Percentiles rank a stretch among this genome's conserved stretches.
Conservation (phyloP, 164 flowering plant species). For the Sextonia rubra region DNA sequence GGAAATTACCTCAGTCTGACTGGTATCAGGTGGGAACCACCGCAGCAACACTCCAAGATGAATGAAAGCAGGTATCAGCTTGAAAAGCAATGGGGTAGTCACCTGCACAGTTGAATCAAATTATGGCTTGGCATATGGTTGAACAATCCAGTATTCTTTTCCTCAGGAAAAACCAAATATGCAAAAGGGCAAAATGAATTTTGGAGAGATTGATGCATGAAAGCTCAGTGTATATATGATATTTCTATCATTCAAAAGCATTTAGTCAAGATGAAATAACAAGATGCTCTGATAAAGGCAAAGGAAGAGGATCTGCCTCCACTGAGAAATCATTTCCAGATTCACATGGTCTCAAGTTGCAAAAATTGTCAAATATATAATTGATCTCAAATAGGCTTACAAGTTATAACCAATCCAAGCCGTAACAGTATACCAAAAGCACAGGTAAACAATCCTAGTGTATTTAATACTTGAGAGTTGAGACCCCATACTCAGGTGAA, state of each 20-base stretch:
- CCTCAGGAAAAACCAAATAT: background rate
- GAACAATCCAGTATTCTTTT: background rate
- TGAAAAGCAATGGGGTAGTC: conserved; percentile 91
- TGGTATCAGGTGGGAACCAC: conserved; percentile 73
- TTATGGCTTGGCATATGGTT: too few species aligned
- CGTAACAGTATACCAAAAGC: too few species aligned
- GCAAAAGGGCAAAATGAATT: background rate
- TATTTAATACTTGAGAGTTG: too few species aligned
- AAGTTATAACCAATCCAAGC: too few species aligned
- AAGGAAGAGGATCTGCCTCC: background rate
- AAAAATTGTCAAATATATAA: too few species aligned
- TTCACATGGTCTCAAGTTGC: background rate
- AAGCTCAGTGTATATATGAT: background rate
- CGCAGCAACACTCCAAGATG: conserved; percentile 81
- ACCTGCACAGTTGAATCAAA: conserved; percentile 41
- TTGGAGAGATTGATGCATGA: background rate
- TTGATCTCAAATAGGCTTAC: too few species aligned
- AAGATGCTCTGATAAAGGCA: too few species aligned
- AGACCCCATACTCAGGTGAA: too few species aligned
- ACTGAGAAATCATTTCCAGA: background rate
- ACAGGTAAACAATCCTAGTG: too few species aligned
- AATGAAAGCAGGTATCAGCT: conserved; percentile 88
- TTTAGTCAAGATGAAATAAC: too few species aligned
- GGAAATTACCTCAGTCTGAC: conserved; percentile 54
- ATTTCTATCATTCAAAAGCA: background rate